These are phyloP conservation scores for Hypholoma fasciculare DNA, from an alignment of 768 basidiomycete species.

Conservation along the genomic window DNA sequence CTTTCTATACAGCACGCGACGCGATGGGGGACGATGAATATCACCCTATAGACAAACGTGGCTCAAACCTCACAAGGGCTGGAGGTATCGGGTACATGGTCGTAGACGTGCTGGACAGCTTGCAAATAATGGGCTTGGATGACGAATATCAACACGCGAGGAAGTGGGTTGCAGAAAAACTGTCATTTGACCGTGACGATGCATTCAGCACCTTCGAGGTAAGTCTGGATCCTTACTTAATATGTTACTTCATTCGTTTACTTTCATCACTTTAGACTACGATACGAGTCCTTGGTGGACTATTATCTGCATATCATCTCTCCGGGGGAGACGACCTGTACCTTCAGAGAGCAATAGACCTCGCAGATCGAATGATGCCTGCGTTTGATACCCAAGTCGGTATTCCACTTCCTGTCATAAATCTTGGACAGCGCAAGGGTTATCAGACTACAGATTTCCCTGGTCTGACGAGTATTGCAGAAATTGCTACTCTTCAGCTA, in stretches of 20 bases:
- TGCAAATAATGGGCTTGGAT: constrained; percentile 81
- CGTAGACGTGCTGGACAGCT: constrained; percentile 83
- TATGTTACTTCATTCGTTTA: not conserved
- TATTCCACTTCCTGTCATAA: constrained; percentile 78
- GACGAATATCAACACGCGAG: constrained; percentile 79
- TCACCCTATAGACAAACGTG: constrained; percentile 75
- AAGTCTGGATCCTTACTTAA: constrained; percentile 20
- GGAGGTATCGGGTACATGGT: constrained; percentile 91
- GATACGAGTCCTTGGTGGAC: constrained; percentile 88
- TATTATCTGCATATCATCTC: constrained; percentile 84
- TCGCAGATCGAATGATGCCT: constrained; percentile 83
- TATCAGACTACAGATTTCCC: constrained; percentile 58
- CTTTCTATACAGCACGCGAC: constrained; percentile 62
- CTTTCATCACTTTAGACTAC: constrained; percentile 60
- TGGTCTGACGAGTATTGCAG: constrained; percentile 75
- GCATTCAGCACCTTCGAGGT: constrained; percentile 92
- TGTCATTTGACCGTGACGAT: constrained; percentile 78
- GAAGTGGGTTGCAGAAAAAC: constrained; percentile 68
- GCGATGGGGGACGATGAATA: constrained; percentile 94
- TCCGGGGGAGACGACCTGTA: constrained; percentile 67
- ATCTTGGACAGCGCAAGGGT: constrained; percentile 63
- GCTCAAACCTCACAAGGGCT: constrained; percentile 74
- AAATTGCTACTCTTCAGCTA: constrained; percentile 86
- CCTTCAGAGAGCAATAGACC: constrained; percentile 75
- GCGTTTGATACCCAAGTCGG: constrained; percentile 83